Percentiles rank a stretch among this genome's conserved stretches.
Conservation (phyloP, 495 filamentous ascomycete species). For the Penicillium waksmanii region DNA sequence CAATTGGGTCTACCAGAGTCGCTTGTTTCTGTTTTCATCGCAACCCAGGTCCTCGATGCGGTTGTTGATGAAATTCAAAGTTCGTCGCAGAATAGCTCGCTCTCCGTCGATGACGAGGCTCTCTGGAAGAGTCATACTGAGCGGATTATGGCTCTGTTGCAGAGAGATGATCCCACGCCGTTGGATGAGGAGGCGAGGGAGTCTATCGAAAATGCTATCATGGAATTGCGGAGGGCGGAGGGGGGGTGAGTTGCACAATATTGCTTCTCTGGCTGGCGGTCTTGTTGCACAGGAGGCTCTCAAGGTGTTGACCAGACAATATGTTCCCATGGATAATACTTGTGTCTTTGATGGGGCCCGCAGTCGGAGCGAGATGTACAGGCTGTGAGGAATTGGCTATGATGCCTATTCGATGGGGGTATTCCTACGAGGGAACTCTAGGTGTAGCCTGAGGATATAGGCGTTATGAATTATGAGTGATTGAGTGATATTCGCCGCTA, state of each 20-base stretch:
- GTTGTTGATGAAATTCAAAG: slow-evolving; percentile 49
- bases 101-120: slow-evolving; percentile 39
- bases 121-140: slow-evolving; percentile 49
- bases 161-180: slow-evolving; percentile 52
- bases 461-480: slow-evolving; percentile 15
- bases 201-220: slow-evolving; percentile 56
- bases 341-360: slow-evolving; percentile 89
- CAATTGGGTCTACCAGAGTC: slow-evolving; percentile 47
- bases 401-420: not conserved
- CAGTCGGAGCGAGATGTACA: slow-evolving; percentile 73
- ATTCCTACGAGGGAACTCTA: not conserved
- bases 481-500: slow-evolving; percentile 1
- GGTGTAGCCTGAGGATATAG: not conserved
- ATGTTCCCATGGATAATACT: slow-evolving; percentile 91
- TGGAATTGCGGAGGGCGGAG: slow-evolving; percentile 73
- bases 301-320: slow-evolving; percentile 95
- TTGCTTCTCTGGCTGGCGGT: slow-evolving; percentile 86
- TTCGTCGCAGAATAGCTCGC: slow-evolving; percentile 13
- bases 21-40: slow-evolving; percentile 77
- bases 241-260: slow-evolving; percentile 94
- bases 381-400: slow-evolving; percentile 27
- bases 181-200: slow-evolving; percentile 39
- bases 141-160: slow-evolving; percentile 43
- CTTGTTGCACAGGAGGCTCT: slow-evolving; percentile 95
- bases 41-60: slow-evolving; percentile 66